Evolutionary conservation across 257 asterid species (phyloP), one percentile per base, ranked within the genome.

Genomic region (Jasminum sambac): DNA sequence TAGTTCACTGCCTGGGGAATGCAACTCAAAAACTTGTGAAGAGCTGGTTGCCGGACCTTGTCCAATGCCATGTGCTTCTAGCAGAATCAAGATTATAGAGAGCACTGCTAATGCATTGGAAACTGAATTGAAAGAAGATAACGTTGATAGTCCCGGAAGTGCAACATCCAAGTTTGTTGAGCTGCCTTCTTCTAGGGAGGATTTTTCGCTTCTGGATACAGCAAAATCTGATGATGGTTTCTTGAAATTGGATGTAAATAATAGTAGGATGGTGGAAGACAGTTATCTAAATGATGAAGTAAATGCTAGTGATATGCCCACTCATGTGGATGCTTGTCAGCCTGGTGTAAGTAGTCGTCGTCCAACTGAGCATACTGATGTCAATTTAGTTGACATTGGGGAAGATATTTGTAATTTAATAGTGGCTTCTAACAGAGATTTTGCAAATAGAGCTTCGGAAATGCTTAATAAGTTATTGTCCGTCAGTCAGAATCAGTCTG

Each of bases 121-220:
- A 61, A 84, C 77, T 46, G 74, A 62, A 19, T 70, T 66, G 46
- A 90, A 90, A 79, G 88, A 80, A 72, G 88, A 74, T 64, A 88
- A 81, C 74, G 74, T 88, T 77, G 91, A 91, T 81, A 89, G 96
- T 74, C 97, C 96, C 19, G 89, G 96, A 67, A 89, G 90, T 71
- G 91, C 90, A 50, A 81, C 95, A 40, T 91, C 95, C n/a, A 85
- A 88, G 75, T 84, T 83, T 73, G 78, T 78, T 73, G 95, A 86
- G 73, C 75, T 55, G 66, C 61, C 70, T 21, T 73, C 85, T 24
- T 64, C 78, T 75, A 74, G 68, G 46, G 76, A 82, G 71, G 87
- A 48, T 64, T 63, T 43, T 14, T 50, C 74, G 24, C 67, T 74
- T 39, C 67, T 77, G 63, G 84, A 72, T 62, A 66, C 69, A 19